phyloP scores from a whole-genome alignment of 2,329 filamentous ascomycete genomes.

The Penicillium sp. region DNA sequence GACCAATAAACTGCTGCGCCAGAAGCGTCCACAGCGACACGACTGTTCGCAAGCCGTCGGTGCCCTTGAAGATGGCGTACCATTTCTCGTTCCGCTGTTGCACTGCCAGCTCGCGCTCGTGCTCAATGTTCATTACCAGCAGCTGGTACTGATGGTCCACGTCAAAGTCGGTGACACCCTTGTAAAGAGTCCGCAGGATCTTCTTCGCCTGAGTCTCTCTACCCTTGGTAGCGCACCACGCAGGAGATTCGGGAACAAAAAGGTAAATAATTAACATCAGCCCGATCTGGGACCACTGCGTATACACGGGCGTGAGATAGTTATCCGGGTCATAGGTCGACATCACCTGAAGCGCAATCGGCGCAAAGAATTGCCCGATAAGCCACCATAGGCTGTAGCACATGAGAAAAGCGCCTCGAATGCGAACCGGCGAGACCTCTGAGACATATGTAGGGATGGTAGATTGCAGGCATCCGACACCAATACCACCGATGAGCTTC shows the following conservation, averaged over 20 bases:
- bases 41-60: slow-evolving; percentile 16
- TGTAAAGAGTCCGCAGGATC: neutral
- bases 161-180: neutral
- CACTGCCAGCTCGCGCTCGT: slow-evolving; percentile 10
- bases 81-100: slow-evolving; percentile 18
- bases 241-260: slow-evolving; percentile 4
- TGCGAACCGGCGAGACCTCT: slow-evolving; percentile 12
- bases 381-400: slow-evolving; percentile 20
- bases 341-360: slow-evolving; percentile 15
- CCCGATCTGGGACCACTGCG: slow-evolving; percentile 14
- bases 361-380: slow-evolving; percentile 16
- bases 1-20: slow-evolving; percentile 24
- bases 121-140: slow-evolving; percentile 5
- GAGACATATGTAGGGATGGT: slow-evolving; percentile 16
- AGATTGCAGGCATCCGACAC: slow-evolving; percentile 13
- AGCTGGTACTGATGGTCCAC: neutral
- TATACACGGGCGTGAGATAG: slow-evolving; percentile 12
- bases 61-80: slow-evolving; percentile 18
- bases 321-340: slow-evolving; percentile 6
- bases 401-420: slow-evolving; percentile 19
- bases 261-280: slow-evolving; percentile 19
- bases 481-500: slow-evolving; percentile 13
- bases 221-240: slow-evolving; percentile 9
- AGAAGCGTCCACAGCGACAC: slow-evolving; percentile 22
- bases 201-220: slow-evolving; percentile 8